These are phyloP conservation scores for Eutypella sp. DNA, from an alignment of 2,329 filamentous ascomycete genomes.

Conservation along the genomic window DNA sequence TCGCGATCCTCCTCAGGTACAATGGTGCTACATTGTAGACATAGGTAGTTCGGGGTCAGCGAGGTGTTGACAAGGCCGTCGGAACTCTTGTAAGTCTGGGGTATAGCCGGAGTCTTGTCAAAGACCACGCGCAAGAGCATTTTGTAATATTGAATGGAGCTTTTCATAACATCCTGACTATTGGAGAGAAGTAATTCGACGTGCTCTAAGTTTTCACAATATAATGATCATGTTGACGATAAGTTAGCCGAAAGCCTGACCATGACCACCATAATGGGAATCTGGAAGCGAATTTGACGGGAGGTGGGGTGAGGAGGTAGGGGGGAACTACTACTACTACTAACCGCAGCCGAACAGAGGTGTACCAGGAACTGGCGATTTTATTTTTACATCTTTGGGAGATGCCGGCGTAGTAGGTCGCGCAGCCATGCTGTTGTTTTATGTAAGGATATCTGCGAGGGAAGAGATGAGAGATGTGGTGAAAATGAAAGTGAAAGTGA, in stretches of 20 bases:
- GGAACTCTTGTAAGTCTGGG: conserved; percentile 57
- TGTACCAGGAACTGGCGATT: conserved; percentile 51
- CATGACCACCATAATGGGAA: too few relatives aligned
- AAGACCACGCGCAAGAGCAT: conserved; percentile 66
- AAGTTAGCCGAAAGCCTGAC: too few relatives aligned
- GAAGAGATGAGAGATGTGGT: neutral
- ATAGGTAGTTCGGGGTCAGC: conserved; percentile 65
- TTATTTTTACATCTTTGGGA: conserved; percentile 53
- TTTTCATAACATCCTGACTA: conserved; percentile 60
- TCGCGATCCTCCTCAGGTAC: conserved; percentile 60
- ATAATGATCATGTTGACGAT: too few relatives aligned
- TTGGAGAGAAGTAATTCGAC: conserved; percentile 61
- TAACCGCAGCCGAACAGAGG: conserved; percentile 62
- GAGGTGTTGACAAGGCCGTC: conserved; percentile 56
- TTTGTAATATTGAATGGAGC: conserved; percentile 67
- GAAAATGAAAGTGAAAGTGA: neutral
- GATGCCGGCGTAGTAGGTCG: conserved; percentile 28
- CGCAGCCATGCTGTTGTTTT: conserved; percentile 21
- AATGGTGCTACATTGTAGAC: conserved; percentile 67
- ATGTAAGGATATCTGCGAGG: neutral
- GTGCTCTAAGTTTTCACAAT: conserved; percentile 62
- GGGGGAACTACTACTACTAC: too few relatives aligned
- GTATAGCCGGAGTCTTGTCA: conserved; percentile 59
- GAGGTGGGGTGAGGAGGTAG: conserved; percentile 5
- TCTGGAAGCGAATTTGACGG: too few relatives aligned